These are phyloP conservation scores for Lagenidium giganteum DNA, from an alignment of 352 stramenopile species.

Conservation along the genomic window DNA sequence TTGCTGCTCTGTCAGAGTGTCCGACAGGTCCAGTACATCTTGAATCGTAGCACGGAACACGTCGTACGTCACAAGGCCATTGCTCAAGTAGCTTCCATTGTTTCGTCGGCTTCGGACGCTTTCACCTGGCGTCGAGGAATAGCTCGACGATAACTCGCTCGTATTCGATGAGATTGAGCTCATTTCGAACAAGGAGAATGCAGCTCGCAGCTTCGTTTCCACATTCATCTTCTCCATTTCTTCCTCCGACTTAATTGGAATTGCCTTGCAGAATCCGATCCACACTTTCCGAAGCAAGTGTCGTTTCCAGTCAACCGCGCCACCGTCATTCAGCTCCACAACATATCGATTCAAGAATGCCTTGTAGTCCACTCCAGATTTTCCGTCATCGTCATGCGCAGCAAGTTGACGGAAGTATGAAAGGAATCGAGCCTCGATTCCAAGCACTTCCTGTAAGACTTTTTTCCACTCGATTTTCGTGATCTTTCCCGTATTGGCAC, in stretches of 20 bases:
- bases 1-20: conserved; percentile 82
- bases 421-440: conserved; percentile 58
- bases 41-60: conserved; percentile 74
- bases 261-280: conserved; percentile 56
- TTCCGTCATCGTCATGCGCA: conserved; percentile 25
- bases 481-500: conserved; percentile 26
- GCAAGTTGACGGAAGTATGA: conserved; percentile 70
- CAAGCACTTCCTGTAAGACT: conserved; percentile 46
- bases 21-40: conserved; percentile 40
- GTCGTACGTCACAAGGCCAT: conserved; percentile 65
- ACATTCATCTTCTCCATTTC: conserved; percentile 46
- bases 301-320: conserved; percentile 60
- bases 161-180: no score
- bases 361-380: conserved; percentile 55
- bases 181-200: conserved; percentile 72
- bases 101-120: conserved; percentile 27
- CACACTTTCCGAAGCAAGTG: conserved; percentile 70
- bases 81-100: conserved; percentile 43
- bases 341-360: conserved; percentile 75
- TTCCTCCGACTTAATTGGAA: conserved; percentile 26
- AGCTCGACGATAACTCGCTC: no score
- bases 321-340: conserved; percentile 48
- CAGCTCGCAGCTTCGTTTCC: conserved; percentile 57
- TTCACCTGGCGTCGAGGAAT: conserved; percentile 8
- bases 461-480: conserved; percentile 71